Percentiles rank a stretch among this genome's conserved stretches.
Conservation (phyloP, 225 moss, liverwort and hornwort genomes). For the Lunularia cruciata region DNA sequence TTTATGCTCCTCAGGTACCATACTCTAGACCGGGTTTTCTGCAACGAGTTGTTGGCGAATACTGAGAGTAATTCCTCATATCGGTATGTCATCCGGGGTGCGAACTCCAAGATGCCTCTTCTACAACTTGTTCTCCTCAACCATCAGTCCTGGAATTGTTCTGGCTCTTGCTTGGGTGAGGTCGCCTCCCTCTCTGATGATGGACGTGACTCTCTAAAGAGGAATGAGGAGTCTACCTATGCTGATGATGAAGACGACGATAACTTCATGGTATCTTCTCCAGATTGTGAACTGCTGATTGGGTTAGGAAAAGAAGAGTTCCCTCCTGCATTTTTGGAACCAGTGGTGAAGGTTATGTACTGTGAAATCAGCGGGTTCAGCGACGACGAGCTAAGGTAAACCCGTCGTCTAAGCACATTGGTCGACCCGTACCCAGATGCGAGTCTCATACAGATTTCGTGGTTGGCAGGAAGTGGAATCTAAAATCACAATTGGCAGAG, state of each 20-base stretch:
- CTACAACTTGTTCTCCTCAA: conserved; percentile 83
- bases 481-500: no score
- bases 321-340: conserved; percentile 46
- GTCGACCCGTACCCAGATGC: no score
- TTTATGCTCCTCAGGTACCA: conserved; percentile 50
- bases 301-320: conserved; percentile 22
- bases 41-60: conserved; percentile 58
- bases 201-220: conserved; percentile 9
- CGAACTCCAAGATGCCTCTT: conserved; percentile 53
- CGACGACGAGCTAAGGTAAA: conserved; percentile 59
- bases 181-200: conserved; percentile 13
- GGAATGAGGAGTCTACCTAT: background rate
- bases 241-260: background rate
- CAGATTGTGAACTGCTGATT: conserved; percentile 18
- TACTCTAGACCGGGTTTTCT: conserved; percentile 71
- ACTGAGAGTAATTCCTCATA: conserved; percentile 70
- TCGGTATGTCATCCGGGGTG: conserved; percentile 74
- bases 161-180: conserved; percentile 48
- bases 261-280: conserved; percentile 9
- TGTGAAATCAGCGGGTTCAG: conserved; percentile 56
- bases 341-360: conserved; percentile 72
- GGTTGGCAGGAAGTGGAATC: no score
- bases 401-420: no score
- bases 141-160: conserved; percentile 62
- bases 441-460: no score